A percentile compares a stretch with the other conserved stretches of the same genome.
These are phyloP conservation scores for Floccularia luteovirens DNA, from an alignment of 768 basidiomycete species.

Conservation along the genomic window DNA sequence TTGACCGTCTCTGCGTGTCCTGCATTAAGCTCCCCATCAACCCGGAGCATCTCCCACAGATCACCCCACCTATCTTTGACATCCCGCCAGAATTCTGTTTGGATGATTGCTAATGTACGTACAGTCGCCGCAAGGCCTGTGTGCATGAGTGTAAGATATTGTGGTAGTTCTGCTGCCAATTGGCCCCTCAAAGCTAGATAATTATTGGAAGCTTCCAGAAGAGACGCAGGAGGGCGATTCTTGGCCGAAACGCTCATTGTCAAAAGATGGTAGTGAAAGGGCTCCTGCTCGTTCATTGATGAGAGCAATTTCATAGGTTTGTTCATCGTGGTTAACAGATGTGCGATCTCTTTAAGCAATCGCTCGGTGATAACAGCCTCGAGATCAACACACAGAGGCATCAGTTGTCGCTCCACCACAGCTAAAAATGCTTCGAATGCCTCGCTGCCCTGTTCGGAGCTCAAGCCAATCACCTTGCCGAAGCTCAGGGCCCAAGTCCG, in stretches of 20 bases:
- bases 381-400: constrained; percentile 44
- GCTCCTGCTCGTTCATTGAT: constrained; percentile 68
- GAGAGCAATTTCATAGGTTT: constrained; percentile 60
- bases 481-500: constrained; percentile 60
- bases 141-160: constrained; percentile 50
- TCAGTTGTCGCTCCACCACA: constrained; percentile 46
- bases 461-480: constrained; percentile 58
- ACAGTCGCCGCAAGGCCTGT: constrained; percentile 50
- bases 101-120: constrained; percentile 43
- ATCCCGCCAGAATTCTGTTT: constrained; percentile 52
- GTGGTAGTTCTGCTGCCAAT: constrained; percentile 63
- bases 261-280: constrained; percentile 63
- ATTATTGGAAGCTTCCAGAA: constrained; percentile 67
- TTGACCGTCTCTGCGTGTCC: constrained; percentile 61
- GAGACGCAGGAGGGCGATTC: constrained; percentile 56
- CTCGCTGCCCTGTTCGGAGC: constrained; percentile 38
- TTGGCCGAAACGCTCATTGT: constrained; percentile 56
- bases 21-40: constrained; percentile 63
- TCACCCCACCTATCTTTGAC: constrained; percentile 63
- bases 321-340: constrained; percentile 50
- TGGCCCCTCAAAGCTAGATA: constrained; percentile 74
- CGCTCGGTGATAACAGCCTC: constrained; percentile 44
- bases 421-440: constrained; percentile 66
- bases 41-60: constrained; percentile 79
- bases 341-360: constrained; percentile 50